Percentiles rank a stretch among this genome's conserved stretches.
Conservation (phyloP, 1,284 basidiomycete species). For the Moesziomyces antarcticus region DNA sequence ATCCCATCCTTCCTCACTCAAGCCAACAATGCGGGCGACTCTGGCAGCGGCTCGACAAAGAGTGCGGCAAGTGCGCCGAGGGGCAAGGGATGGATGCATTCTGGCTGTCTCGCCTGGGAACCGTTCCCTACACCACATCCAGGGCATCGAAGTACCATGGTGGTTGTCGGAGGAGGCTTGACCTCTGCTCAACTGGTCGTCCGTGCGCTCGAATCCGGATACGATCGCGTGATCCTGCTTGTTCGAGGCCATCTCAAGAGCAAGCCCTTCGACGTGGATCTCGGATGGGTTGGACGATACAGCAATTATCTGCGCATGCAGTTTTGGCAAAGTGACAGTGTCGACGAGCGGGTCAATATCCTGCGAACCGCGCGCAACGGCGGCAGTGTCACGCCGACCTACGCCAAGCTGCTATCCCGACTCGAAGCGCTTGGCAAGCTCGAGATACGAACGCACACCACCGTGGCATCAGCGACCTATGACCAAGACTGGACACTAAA, state of each 20-base stretch:
- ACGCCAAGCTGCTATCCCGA: conserved; percentile 49
- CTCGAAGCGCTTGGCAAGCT: conserved; percentile 52
- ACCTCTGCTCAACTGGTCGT: conserved; percentile 68
- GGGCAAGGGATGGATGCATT: conserved; percentile 61
- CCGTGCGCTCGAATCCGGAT: conserved; percentile 58
- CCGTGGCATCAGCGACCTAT: conserved; percentile 33
- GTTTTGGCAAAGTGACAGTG: conserved; percentile 65
- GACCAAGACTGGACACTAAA: conserved; percentile 39
- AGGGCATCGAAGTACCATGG: conserved; percentile 17
- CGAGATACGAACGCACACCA: conserved; percentile 54
- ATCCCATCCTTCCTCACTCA: conserved; percentile 46
- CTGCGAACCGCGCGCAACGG: conserved; percentile 63
- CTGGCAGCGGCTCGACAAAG: too few relatives aligned
- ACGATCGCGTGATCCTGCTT: conserved; percentile 63
- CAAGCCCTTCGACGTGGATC: conserved; percentile 66
- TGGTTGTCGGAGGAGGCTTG: conserved; percentile 68
- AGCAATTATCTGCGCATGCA: conserved; percentile 63
- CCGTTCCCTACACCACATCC: conserved; percentile 38
- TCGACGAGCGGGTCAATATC: conserved; percentile 44
- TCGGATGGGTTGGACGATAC: conserved; percentile 63
- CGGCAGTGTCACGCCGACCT: conserved; percentile 66
- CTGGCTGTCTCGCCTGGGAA: conserved; percentile 54
- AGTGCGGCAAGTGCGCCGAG: too few relatives aligned
- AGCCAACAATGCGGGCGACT: neutral
- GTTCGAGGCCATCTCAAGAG: conserved; percentile 65